Conservation (phyloP, 148 eudicot genomes). For the Diospyros kaki region DNA sequence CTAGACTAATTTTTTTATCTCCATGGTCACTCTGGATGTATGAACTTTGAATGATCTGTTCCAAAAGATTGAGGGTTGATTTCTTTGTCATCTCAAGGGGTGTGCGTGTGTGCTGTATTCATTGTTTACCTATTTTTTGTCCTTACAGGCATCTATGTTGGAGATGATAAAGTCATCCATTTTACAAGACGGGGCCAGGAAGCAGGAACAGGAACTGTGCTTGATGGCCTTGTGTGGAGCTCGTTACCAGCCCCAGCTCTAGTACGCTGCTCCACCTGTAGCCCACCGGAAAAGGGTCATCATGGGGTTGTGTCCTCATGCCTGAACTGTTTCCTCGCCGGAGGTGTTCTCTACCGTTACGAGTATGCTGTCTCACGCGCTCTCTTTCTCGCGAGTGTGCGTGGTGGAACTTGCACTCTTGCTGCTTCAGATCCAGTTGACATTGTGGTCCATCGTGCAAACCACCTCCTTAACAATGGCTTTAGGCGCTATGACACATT, state of each 20-base stretch:
- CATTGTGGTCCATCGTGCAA: slow-evolving; percentile 70
- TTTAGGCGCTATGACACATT: slow-evolving; percentile 87
- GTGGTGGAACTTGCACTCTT: slow-evolving; percentile 96
- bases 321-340: slow-evolving; percentile 80
- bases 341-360: slow-evolving; percentile 73
- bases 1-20: too few relatives aligned
- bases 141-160: slow-evolving; percentile 73
- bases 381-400: slow-evolving; percentile 66
- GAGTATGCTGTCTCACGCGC: slow-evolving; percentile 83
- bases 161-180: slow-evolving; percentile 94
- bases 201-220: slow-evolving; percentile 27
- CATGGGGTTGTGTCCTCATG: slow-evolving; percentile 73
- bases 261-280: slow-evolving; percentile 61
- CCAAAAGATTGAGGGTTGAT: too few relatives aligned
- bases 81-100: too few relatives aligned
- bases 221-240: slow-evolving; percentile 22
- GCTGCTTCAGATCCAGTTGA: slow-evolving; percentile 64
- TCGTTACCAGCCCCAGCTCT: slow-evolving; percentile 11
- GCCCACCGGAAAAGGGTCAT: slow-evolving; percentile 35
- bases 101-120: too few relatives aligned
- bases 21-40: too few relatives aligned
- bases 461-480: slow-evolving; percentile 87
- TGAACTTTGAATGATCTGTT: too few relatives aligned
- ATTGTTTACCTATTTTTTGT: too few relatives aligned
- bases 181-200: slow-evolving; percentile 53